phyloP scores from a whole-genome alignment of 176 grass and related monocot genomes.

The Echinochloa phyllopogon region DNA sequence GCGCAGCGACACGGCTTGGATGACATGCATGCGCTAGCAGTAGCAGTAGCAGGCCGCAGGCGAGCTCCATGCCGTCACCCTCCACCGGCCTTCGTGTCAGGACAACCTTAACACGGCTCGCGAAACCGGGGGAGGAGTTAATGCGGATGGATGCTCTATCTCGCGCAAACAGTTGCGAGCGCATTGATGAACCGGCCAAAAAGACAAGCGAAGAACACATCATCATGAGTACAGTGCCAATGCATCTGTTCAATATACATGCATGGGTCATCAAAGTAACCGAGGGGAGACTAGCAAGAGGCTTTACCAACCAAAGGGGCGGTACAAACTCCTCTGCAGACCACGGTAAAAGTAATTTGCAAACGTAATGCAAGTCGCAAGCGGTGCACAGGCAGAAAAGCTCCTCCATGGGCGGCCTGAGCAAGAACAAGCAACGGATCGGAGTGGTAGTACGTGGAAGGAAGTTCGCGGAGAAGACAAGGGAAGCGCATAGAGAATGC shows the following conservation, averaged over 20 bases:
- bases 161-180: slow-evolving; percentile 5
- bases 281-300: neutral
- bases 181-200: slow-evolving; percentile 29
- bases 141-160: slow-evolving; percentile 13
- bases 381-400: neutral
- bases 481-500: slow-evolving; percentile 21
- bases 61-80: neutral
- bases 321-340: neutral
- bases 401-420: neutral
- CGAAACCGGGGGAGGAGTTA: slow-evolving; percentile 27
- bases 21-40: neutral
- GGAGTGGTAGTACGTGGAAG: neutral
- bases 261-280: slow-evolving; percentile 16
- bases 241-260: neutral
- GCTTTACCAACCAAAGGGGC: neutral
- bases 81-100: neutral
- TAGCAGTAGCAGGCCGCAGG: too few relatives aligned
- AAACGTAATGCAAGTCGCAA: neutral
- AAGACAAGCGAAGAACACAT: slow-evolving; percentile 29
- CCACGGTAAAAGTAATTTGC: neutral
- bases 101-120: slow-evolving; percentile 33
- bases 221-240: neutral
- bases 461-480: neutral
- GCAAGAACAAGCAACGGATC: neutral
- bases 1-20: neutral